These are phyloP conservation scores for Tricholoma furcatifolium DNA, from an alignment of 768 basidiomycete species.

Conservation along the genomic window DNA sequence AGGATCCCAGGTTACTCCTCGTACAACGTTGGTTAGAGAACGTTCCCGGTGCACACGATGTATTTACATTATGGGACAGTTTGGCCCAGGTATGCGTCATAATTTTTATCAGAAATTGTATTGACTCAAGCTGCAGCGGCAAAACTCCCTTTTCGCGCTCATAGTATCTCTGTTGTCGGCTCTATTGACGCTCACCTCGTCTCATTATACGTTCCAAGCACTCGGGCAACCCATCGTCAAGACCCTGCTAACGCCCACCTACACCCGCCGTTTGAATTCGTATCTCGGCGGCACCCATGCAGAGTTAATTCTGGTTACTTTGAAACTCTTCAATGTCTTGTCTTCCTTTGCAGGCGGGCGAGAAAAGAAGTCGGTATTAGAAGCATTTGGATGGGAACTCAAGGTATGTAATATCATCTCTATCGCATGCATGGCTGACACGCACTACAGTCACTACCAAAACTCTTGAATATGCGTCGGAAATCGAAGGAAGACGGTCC, in stretches of 20 bases:
- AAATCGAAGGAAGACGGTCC: slow-evolving; percentile 38
- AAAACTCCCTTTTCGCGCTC: slow-evolving; percentile 42
- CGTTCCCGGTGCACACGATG: slow-evolving; percentile 53
- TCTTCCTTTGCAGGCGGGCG: slow-evolving; percentile 64
- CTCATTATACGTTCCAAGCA: slow-evolving; percentile 67
- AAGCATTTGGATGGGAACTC: slow-evolving; percentile 75
- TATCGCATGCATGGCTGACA: background rate
- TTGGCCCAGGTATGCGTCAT: slow-evolving; percentile 44
- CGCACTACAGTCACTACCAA: slow-evolving; percentile 54
- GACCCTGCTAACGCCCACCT: slow-evolving; percentile 52
- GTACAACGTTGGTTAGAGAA: slow-evolving; percentile 62
- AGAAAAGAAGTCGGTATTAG: slow-evolving; percentile 61
- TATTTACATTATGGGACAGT: slow-evolving; percentile 64
- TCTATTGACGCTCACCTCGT: slow-evolving; percentile 60
- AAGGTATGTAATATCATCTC: slow-evolving; percentile 45
- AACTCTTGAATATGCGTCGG: slow-evolving; percentile 69
- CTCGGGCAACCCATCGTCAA: slow-evolving; percentile 65
- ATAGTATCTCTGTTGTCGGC: slow-evolving; percentile 55
- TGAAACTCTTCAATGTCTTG: slow-evolving; percentile 64
- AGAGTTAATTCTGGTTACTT: slow-evolving; percentile 62
- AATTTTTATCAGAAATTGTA: background rate
- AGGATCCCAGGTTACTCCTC: slow-evolving; percentile 61
- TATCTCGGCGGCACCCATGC: slow-evolving; percentile 62
- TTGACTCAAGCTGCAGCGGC: slow-evolving; percentile 29
- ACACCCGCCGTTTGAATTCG: slow-evolving; percentile 55